Percentiles rank a stretch among this genome's conserved stretches.
Conservation (phyloP, 768 basidiomycete genomes). For the Rubroboletus satanas region DNA sequence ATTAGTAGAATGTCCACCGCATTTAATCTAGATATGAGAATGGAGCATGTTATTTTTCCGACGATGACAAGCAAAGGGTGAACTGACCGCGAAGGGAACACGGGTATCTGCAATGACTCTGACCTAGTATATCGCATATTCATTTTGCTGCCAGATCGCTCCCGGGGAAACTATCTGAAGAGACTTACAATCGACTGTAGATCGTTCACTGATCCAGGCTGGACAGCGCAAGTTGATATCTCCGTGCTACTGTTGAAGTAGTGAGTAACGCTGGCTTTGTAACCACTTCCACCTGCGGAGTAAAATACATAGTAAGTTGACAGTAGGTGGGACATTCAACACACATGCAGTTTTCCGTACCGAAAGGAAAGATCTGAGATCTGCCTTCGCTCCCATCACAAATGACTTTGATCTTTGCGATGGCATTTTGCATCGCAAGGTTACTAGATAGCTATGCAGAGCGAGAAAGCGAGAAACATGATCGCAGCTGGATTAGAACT, state of each 20-base stretch:
- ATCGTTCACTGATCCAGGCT: slow-evolving; percentile 10
- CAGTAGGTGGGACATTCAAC: not conserved
- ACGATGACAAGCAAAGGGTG: not conserved
- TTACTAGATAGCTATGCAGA: not conserved
- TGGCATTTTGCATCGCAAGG: not conserved
- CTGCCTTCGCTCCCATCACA: slow-evolving; percentile 3
- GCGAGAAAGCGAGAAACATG: not conserved
- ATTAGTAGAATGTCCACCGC: slow-evolving; percentile 30
- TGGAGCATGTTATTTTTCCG: not conserved
- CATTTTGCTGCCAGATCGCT: too few relatives aligned
- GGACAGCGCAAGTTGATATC: slow-evolving; percentile 4
- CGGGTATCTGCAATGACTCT: slow-evolving; percentile 2
- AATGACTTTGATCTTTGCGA: not conserved
- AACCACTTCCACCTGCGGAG: slow-evolving; percentile 9
- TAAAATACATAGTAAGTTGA: not conserved
- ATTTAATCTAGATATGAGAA: slow-evolving; percentile 26
- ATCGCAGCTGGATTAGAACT: not conserved
- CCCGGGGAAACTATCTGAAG: too few relatives aligned
- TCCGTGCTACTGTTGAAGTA: slow-evolving; percentile 10
- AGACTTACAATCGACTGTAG: slow-evolving; percentile 2
- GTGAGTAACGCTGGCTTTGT: slow-evolving; percentile 9
- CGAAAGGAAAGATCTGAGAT: slow-evolving; percentile 10
- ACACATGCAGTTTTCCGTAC: not conserved
- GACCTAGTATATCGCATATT: slow-evolving; percentile 2
- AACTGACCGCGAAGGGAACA: slow-evolving; percentile 13